These are phyloP conservation scores for Neurospora sp. DNA, from an alignment of 495 filamentous ascomycete genomes.

Conservation along the genomic window DNA sequence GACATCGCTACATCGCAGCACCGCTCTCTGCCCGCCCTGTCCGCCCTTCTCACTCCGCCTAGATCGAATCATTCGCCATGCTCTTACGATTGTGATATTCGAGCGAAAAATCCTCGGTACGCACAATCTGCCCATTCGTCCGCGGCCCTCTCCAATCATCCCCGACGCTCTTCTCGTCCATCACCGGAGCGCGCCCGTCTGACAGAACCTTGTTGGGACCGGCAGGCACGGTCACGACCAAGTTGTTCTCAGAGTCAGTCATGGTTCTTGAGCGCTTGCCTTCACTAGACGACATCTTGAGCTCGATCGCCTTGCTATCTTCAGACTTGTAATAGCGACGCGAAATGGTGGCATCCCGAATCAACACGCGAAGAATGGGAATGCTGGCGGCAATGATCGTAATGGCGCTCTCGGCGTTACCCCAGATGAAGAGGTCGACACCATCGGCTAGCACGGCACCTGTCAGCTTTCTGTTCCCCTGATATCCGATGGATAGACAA, in stretches of 20 bases:
- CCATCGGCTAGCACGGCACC: slow-evolving; percentile 6
- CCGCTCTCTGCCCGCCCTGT: not conserved
- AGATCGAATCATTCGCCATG: not conserved
- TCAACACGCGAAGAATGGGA: slow-evolving; percentile 24
- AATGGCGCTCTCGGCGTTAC: slow-evolving; percentile 22
- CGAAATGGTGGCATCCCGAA: slow-evolving; percentile 10
- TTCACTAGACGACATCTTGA: not conserved
- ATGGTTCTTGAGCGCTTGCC: not conserved
- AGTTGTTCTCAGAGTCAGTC: not conserved
- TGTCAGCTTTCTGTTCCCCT: not conserved
- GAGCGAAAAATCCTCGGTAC: slow-evolving; percentile 4
- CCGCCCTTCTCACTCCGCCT: not conserved
- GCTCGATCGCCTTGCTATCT: not conserved
- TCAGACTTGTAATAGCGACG: not conserved
- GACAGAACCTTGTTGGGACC: no score
- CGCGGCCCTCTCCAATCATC: not conserved
- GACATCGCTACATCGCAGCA: not conserved
- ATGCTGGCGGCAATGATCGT: slow-evolving; percentile 29
- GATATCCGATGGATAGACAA: not conserved
- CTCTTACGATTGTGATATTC: not conserved
- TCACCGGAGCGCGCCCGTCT: not conserved
- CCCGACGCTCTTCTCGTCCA: not conserved
- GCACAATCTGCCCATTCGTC: slow-evolving; percentile 1
- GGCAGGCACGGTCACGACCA: not conserved
- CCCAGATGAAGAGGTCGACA: slow-evolving; percentile 14